Evolutionary conservation across 2,329 filamentous ascomycete species (phyloP).

Genomic region (Fusarium bactridioides): DNA sequence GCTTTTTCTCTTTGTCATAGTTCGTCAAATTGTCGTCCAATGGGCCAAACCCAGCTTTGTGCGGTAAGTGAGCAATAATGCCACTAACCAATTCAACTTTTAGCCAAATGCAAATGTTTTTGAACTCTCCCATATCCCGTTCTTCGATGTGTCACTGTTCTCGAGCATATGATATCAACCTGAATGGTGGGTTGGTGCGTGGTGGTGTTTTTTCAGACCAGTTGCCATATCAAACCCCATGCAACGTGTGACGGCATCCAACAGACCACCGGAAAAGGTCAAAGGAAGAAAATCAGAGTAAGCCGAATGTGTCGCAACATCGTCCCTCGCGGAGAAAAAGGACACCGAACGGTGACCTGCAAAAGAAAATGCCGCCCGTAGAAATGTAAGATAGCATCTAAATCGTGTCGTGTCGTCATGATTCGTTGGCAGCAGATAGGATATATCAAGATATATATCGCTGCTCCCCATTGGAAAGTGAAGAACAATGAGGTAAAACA

Average conservation of each 20-base stretch:
- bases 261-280: background rate
- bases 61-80: slow-evolving; percentile 3
- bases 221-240: background rate
- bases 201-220: background rate
- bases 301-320: slow-evolving; percentile 4
- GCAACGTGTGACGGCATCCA: background rate
- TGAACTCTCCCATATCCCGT: background rate
- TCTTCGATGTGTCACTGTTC: background rate
- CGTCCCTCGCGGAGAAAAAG: slow-evolving; percentile 10
- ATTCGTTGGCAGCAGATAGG: slow-evolving; percentile 30
- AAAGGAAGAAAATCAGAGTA: background rate
- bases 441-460: slow-evolving; percentile 16
- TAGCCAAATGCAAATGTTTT: slow-evolving; percentile 3
- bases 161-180: background rate
- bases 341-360: background rate
- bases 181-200: background rate
- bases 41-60: background rate
- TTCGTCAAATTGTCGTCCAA: slow-evolving; percentile 25
- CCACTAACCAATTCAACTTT: slow-evolving; percentile 8
- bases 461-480: slow-evolving; percentile 15
- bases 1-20: slow-evolving; percentile 29
- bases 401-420: slow-evolving; percentile 40
- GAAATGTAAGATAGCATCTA: slow-evolving; percentile 37
- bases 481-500: slow-evolving; percentile 6
- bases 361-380: slow-evolving; percentile 25